Percentiles rank a stretch among this genome's conserved stretches.
These are phyloP conservation scores for Keithomyces neogunnii DNA, from an alignment of 2,329 filamentous ascomycete genomes.

Conservation along the genomic window DNA sequence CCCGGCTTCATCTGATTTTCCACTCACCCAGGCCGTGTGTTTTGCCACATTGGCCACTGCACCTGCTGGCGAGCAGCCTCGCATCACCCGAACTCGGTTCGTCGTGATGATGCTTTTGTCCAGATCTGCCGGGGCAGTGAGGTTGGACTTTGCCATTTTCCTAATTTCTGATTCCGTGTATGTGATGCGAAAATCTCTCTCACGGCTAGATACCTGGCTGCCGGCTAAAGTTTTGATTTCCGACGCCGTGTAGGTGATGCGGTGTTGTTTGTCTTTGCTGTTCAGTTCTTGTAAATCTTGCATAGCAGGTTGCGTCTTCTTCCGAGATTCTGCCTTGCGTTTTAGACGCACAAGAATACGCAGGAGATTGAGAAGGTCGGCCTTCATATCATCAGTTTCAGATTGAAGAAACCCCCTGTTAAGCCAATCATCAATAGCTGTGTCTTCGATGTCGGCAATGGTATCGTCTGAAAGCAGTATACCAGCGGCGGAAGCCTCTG, in stretches of 20 bases:
- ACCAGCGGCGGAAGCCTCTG: slow-evolving; percentile 8
- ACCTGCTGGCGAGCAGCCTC: not conserved
- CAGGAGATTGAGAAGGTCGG: slow-evolving; percentile 13
- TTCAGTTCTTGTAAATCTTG: not conserved
- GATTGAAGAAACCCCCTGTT: slow-evolving; percentile 15
- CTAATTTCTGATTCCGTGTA: slow-evolving; percentile 4
- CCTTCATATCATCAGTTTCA: slow-evolving; percentile 14
- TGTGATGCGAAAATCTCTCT: not conserved
- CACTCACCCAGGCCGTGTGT: slow-evolving; percentile 2
- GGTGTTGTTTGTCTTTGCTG: not conserved
- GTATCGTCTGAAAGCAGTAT: slow-evolving; percentile 5
- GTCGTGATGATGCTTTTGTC: not conserved
- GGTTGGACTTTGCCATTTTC: not conserved
- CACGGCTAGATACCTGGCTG: not conserved
- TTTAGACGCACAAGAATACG: slow-evolving; percentile 14
- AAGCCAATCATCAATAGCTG: slow-evolving; percentile 17
- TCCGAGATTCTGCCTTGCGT: slow-evolving; percentile 12
- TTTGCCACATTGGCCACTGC: not conserved
- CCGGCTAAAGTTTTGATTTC: not conserved
- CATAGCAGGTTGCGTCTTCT: slow-evolving; percentile 1
- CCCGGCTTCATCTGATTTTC: not conserved
- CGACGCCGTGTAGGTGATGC: slow-evolving; percentile 2
- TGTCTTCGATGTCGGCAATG: slow-evolving; percentile 16
- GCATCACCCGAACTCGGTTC: not conserved
- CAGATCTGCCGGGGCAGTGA: not conserved